Conservation (phyloP, 2,329 filamentous ascomycete genomes). For the Tolypocladium tundrense region DNA sequence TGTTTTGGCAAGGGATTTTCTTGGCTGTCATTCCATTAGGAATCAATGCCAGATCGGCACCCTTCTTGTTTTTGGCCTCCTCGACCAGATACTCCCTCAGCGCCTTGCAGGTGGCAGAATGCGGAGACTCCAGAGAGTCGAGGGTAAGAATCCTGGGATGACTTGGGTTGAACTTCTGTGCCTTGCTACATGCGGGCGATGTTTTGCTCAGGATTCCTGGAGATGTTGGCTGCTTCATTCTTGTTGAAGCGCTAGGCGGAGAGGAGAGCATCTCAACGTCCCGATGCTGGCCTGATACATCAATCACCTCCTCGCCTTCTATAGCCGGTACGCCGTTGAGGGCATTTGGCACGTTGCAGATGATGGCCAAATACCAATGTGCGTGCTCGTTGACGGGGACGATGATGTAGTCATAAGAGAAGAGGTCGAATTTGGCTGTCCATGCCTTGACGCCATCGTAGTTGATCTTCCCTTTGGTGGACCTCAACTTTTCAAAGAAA, state of each 20-base stretch:
- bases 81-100: constrained; percentile 68
- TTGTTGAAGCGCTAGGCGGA: constrained; percentile 1
- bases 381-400: constrained; percentile 80
- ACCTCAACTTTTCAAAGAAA: constrained; percentile 73
- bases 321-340: constrained; percentile 16
- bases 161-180: constrained; percentile 26
- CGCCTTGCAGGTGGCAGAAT: constrained; percentile 52
- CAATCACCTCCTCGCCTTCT: constrained; percentile 4
- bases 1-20: constrained; percentile 68
- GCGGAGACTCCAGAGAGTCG: constrained; percentile 66
- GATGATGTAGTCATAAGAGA: constrained; percentile 78
- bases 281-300: background rate
- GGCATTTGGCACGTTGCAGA: constrained; percentile 73
- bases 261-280: background rate
- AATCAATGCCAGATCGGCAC: constrained; percentile 25
- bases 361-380: constrained; percentile 94
- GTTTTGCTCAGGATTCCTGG: constrained; percentile 5
- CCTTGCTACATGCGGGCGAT: constrained; percentile 5
- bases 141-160: constrained; percentile 72
- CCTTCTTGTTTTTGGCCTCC: constrained; percentile 58
- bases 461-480: constrained; percentile 55
- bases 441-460: constrained; percentile 79
- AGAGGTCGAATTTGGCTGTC: constrained; percentile 78
- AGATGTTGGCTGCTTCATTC: background rate
- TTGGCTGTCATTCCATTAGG: constrained; percentile 55